Evolutionary conservation across 2,329 filamentous ascomycete species (phyloP), one percentile per base, ranked within the genome.

Genomic region (Thelonectria rubi): DNA sequence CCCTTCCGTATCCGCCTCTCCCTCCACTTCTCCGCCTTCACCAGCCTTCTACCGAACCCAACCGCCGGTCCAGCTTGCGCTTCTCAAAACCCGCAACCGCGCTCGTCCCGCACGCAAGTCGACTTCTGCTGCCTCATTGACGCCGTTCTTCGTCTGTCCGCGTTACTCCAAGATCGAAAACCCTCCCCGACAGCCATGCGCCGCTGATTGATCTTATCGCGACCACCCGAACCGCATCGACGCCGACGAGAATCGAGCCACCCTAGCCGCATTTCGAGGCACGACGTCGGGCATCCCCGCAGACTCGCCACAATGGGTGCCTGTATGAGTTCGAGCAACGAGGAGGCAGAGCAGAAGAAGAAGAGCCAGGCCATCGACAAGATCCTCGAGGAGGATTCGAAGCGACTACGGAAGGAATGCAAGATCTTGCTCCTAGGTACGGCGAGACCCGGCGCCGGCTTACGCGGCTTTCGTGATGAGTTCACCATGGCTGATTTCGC

Each of bases 311-410:
- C 75, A 73, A 99, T 99, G 95, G 95, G 95, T 80, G 87, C 87
- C 73, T 99, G 95, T 83, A 92, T 97, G 87, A 97, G 93, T 81
- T 90, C 90, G 69, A 91, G 87, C 77, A 90, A 90, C 76, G 93
- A 93, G 77, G 93, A 96, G 82, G 88, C 85, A 77, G 93, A 97
- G 76, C 90, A 93, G 84, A 97, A 95, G 86, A 97, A 98, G 85
- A 89, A 91, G 79, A 97, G 93, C 79, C 93, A 97, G 80, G 91
- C 91, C 78, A 99, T 99, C 75, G 95, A 99, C 80, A 91, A 91
- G 79, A 90, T 88, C 73, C 84, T 99, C 65, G 94, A 98, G 77
- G 94, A 98, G 77, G 95, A 99, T 78, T 96, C 93, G 54, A 93
- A 92, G 78, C 88, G 91, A 77, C 83, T 98, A 83, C 89, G 94